Conservation (phyloP, 306 rosid genomes). For the Quercus cerris region DNA sequence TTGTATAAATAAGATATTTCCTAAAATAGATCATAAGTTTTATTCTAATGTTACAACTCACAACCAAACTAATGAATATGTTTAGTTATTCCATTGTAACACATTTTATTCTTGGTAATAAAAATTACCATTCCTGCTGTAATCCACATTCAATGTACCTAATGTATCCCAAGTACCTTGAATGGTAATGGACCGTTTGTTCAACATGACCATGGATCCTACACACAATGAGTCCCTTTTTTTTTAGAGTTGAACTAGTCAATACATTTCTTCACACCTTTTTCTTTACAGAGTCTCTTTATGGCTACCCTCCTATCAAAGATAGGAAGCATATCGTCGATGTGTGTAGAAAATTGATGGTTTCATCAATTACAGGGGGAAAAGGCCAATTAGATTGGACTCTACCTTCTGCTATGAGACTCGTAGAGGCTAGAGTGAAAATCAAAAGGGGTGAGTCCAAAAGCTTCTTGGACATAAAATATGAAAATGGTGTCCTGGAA, state of each 20-base stretch:
- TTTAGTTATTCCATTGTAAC: too few relatives aligned
- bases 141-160: too few relatives aligned
- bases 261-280: neutral
- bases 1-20: too few relatives aligned
- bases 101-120: too few relatives aligned
- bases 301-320: too few relatives aligned
- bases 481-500: neutral
- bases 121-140: too few relatives aligned
- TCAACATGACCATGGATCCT: neutral
- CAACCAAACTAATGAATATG: too few relatives aligned
- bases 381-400: neutral
- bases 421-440: neutral
- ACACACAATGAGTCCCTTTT: neutral
- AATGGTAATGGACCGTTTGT: neutral
- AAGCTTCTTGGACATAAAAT: constrained; percentile 1
- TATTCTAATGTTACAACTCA: too few relatives aligned
- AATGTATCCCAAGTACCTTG: neutral
- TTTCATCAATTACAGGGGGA: neutral
- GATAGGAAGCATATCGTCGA: constrained; percentile 8
- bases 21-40: too few relatives aligned
- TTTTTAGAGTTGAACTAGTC: neutral
- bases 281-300: neutral
- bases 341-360: neutral
- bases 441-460: neutral
- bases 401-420: neutral